Evolutionary conservation across 2,329 filamentous ascomycete genomes (phyloP), one percentile per base, ranked within the genome.

Genomic region (Lithohypha guttulata): DNA sequence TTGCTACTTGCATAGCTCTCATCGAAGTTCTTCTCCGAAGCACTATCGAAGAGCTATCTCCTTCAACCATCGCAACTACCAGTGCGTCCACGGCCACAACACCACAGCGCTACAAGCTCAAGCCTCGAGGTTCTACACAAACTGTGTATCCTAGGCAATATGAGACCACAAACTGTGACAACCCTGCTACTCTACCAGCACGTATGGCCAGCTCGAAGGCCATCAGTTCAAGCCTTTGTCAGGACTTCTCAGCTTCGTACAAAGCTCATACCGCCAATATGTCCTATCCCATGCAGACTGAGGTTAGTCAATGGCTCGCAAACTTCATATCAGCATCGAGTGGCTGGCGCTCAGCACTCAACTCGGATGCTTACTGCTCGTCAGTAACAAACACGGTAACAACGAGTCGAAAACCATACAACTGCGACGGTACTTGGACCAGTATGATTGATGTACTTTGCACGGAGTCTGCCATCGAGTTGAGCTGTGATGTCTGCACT

Each of bases 21-120:
- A 37, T 37, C 15, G 34, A 37, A n/a, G 14, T 37, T 8, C 23
- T 37, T 20, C 34, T 37, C n/a, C 23, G 20, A 13, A 8, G 29
- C 18, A 18, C 34, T 10, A 18, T 11, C 18, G 17, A n/a, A 21
- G 18, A 19, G 20, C 17, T 17, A 18, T 11, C n/a, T 11, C 8
- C 21, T 9, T 9, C 34, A 13, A 28, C 34, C 3, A 20, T 8
- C 31, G 20, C 29, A 5, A 15, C 33, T 14, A 23, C 33, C n/a
- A 20, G 14, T 11, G 6, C 15, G 13, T 17, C 22, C 8, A 11
- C 17, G 9, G 22, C 25, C 28, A 19, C 34, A 6, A 29, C 23
- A 5, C 11, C 23, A 10, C 22, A 13, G 3, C 20, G 13, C 13
- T n/a, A 14, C 6, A 29, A 11, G 10, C 14, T 13, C 8, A 29